Percentiles rank a stretch among this genome's conserved stretches.
Evolutionary conservation across 495 filamentous ascomycete genomes (phyloP).

Genomic region (Aspergillus ostianus): DNA sequence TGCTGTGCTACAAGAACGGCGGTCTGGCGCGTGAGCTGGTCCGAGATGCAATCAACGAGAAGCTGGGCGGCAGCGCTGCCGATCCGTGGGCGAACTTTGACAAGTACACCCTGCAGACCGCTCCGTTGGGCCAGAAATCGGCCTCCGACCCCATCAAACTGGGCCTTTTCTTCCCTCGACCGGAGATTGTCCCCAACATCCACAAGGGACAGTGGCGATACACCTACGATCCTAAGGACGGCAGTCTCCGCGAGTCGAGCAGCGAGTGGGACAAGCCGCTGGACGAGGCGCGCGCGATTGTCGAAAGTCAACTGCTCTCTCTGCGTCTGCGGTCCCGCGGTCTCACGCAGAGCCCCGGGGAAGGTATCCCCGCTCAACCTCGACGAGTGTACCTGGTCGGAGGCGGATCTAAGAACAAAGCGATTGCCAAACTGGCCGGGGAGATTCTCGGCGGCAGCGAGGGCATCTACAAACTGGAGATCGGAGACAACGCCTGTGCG

Average conservation of each 20-base stretch:
- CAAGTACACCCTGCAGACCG: constrained; percentile 57
- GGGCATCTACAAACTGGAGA: constrained; percentile 87
- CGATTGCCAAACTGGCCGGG: constrained; percentile 76
- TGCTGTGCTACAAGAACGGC: constrained; percentile 99
- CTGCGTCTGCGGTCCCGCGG: constrained; percentile 78
- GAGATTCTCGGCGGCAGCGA: constrained; percentile 86
- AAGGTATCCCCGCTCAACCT: constrained; percentile 73
- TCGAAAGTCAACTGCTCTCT: constrained; percentile 92
- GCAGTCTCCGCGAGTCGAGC: constrained; percentile 44
- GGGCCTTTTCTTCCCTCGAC: constrained; percentile 89
- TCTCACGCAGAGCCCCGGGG: constrained; percentile 59
- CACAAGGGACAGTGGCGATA: constrained; percentile 80
- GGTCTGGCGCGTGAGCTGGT: constrained; percentile 87
- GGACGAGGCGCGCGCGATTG: constrained; percentile 78
- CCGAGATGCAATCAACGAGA: constrained; percentile 64
- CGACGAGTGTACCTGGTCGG: constrained; percentile 90
- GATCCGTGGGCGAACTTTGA: constrained; percentile 80
- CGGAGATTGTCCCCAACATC: constrained; percentile 93
- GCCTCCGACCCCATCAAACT: constrained; percentile 66
- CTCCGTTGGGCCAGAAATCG: constrained; percentile 60
- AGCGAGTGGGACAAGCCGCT: constrained; percentile 51
- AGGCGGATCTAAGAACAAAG: constrained; percentile 81
- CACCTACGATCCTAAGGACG: constrained; percentile 51
- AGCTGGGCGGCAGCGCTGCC: constrained; percentile 33
- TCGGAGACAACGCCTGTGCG: constrained; percentile 95